Evolutionary conservation across 139 green algal species (phyloP), one percentile per base, ranked within the genome.

Genomic region (Diplosphaera chodatii): DNA sequence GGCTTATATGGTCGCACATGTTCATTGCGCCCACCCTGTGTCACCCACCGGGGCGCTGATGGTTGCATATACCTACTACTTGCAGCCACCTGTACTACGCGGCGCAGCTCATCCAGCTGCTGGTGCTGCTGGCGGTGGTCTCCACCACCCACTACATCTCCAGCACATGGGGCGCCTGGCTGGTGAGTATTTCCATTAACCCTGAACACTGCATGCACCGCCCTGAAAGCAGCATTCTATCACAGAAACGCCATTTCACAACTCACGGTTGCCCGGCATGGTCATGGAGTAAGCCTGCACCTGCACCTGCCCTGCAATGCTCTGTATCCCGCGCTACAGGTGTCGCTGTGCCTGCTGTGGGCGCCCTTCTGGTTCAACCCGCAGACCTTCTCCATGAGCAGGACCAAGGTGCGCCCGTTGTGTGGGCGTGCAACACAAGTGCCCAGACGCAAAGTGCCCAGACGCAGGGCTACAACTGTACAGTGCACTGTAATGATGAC

Each of bases 361-460:
- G 64, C 83, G 21, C 89, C 89, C 55, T 93, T 90, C 78, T 94
- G 89, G 89, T 93, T 91, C 82, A 91, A 87, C 66, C 87, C 87
- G 8, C 78, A 84, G 41, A 81, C 84, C 41, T 91, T 90, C 75
- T 73, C 76, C 28, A 64, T 80, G 25, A 69, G 10, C 59, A 32
- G 8, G 27, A 65, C 59, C 59, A 33, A 31, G 59, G 59, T 65
- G 59, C 21, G 55, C 55, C n/a, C n/a, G n/a, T n/a, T n/a, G n/a
- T n/a, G n/a, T n/a, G 23, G 22, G 23, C 55, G 21, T 10, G 16
- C n/a, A n/a, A n/a, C 55, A 30, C 55, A 4, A 18, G 20, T n/a
- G 55, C 55, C 8, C 13, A 48, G 8, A 21, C n/a, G n/a, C n/a
- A n/a, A n/a, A n/a, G n/a, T n/a, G n/a, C n/a, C n/a, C n/a, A n/a